A percentile compares a stretch with the other conserved stretches of the same genome.
phyloP scores from a whole-genome alignment of 176 grass and related monocot genomes.

The Triticum monococcum region DNA sequence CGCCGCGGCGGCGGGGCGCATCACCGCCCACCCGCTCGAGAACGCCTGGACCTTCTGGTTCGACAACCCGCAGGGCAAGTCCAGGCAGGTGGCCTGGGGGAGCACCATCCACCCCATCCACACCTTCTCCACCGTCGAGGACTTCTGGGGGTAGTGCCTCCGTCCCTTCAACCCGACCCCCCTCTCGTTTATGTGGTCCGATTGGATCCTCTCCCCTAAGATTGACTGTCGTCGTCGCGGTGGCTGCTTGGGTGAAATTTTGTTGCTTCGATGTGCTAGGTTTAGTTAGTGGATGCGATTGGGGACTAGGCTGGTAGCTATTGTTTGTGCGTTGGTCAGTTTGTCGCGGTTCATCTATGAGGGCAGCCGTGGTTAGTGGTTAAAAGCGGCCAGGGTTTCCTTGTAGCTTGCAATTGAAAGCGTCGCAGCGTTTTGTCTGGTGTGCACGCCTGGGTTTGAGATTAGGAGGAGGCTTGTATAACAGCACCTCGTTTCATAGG shows the following conservation, averaged over 20 bases:
- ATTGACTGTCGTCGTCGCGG: background rate
- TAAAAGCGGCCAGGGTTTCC: background rate
- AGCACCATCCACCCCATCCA: constrained; percentile 81
- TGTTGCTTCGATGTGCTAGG: background rate
- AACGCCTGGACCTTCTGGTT: constrained; percentile 97
- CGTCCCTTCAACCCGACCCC: too few relatives aligned
- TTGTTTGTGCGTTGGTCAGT: background rate
- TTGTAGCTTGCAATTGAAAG: background rate
- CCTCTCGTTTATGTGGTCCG: background rate
- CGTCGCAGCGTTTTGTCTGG: too few relatives aligned
- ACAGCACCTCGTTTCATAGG: background rate
- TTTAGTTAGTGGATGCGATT: background rate
- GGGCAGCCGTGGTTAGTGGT: background rate
- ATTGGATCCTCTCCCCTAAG: background rate
- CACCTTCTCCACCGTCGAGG: constrained; percentile 89
- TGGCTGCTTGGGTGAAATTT: background rate
- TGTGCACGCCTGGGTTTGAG: background rate
- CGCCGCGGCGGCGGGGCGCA: background rate
- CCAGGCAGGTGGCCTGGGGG: constrained; percentile 58
- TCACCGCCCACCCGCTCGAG: constrained; percentile 58
- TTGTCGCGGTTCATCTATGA: background rate
- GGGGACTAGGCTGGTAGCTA: too few relatives aligned
- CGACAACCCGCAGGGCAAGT: constrained; percentile 75
- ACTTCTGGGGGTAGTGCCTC: constrained; percentile 70
- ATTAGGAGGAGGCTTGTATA: too few relatives aligned